Conservation (phyloP, 441 rosid genomes). For the Euphorbia schlechtendalii region DNA sequence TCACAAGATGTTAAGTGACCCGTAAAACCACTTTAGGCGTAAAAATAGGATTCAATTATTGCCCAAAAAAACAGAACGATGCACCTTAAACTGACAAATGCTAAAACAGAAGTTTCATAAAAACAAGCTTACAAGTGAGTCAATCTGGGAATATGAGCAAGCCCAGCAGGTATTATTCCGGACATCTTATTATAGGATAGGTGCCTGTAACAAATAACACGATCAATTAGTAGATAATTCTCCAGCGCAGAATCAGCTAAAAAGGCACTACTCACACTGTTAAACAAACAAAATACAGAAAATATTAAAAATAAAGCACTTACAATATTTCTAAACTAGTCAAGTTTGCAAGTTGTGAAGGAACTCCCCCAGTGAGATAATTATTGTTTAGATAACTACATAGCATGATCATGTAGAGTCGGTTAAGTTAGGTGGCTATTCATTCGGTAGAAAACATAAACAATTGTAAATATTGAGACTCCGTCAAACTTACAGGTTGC, state of each 20-base stretch:
- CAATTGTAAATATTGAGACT: slow-evolving; percentile 8
- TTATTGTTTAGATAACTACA: slow-evolving; percentile 82
- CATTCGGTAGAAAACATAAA: not conserved
- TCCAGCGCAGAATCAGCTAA: not conserved
- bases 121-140: slow-evolving; percentile 70
- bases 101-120: not conserved
- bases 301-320: slow-evolving; percentile 22
- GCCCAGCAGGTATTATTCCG: slow-evolving; percentile 67
- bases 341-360: slow-evolving; percentile 86
- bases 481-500: slow-evolving; percentile 65
- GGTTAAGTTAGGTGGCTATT: not conserved
- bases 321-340: slow-evolving; percentile 88
- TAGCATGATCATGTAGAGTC: not conserved
- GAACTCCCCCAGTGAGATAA: slow-evolving; percentile 89
- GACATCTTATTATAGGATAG: slow-evolving; percentile 83
- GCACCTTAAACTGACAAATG: not conserved
- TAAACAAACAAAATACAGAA: not conserved
- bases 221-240: not conserved
- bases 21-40: not conserved
- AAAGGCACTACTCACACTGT: not conserved
- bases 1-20: not conserved
- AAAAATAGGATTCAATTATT: not conserved
- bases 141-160: slow-evolving; percentile 72
- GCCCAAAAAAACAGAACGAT: not conserved
- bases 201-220: slow-evolving; percentile 41